A percentile compares a stretch with the other conserved stretches of the same genome.
Conservation (phyloP, 1,284 basidiomycete genomes). For the Cystobasidiaceae sp. region DNA sequence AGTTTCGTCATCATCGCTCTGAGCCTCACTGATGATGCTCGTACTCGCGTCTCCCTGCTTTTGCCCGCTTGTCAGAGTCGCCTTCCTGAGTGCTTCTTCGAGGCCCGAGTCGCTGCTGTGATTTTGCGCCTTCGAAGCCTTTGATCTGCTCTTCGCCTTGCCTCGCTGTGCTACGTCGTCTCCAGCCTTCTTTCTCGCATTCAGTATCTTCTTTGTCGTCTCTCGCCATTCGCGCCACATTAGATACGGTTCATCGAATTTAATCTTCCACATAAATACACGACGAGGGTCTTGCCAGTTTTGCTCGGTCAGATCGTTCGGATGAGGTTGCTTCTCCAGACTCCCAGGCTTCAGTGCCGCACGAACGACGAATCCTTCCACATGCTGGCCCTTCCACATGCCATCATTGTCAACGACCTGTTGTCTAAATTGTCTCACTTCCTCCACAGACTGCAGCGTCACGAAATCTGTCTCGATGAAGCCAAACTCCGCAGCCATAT, state of each 20-base stretch:
- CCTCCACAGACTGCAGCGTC: constrained; percentile 58
- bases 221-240: constrained; percentile 99
- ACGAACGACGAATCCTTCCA: constrained; percentile 96
- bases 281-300: constrained; percentile 52
- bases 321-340: constrained; percentile 15
- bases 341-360: constrained; percentile 52
- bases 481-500: constrained; percentile 83
- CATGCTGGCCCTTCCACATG: constrained; percentile 73
- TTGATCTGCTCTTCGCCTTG: too few relatives aligned
- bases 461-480: constrained; percentile 75
- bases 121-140: not conserved
- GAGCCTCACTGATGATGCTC: not conserved
- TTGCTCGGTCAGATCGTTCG: constrained; percentile 29
- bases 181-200: constrained; percentile 18
- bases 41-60: not conserved
- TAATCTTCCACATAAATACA: constrained; percentile 98
- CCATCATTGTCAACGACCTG: constrained; percentile 62
- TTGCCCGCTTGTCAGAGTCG: too few relatives aligned
- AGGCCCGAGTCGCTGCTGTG: constrained; percentile 22
- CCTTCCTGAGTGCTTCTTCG: not conserved
- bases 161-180: constrained; percentile 13
- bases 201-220: constrained; percentile 71
- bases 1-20: not conserved
- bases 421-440: constrained; percentile 69
- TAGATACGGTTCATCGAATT: constrained; percentile 97